Base-by-base conservation (phyloP, 1,284 basidiomycete genomes). In the Ustilago trichophora region DNA sequence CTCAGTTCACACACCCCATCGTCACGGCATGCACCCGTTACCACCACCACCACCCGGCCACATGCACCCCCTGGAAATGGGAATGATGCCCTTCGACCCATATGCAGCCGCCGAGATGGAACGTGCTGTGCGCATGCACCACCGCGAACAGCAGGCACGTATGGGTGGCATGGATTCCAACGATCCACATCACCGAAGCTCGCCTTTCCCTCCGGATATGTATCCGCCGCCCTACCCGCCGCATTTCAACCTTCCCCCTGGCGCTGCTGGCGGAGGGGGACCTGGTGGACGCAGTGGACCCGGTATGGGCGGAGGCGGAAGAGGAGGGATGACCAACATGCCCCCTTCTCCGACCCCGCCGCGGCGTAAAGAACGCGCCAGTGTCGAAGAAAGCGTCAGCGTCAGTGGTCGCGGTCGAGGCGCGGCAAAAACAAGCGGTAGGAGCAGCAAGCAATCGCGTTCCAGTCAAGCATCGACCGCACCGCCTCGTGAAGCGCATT, bases 41-140 rank as follows among this genome's bases (percentile, higher is more conserved):
- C 54, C 41, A 31, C 66, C 59, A 35, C 66, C 59, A 15, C 66
- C 66, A n/a, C 52, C 44, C 26, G 52, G 49, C 49, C 57, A 52
- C 15, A 41, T 49, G 0, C 65, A 58, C 25, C 47, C 45, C 3
- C 57, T 68, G 54, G 65, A 62, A 10, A 59, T 66, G 57, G 54
- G 58, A 26, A 64, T 69, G 52, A 59, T 65, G 56, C 51, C 44
- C 2, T 65, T 52, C 16, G 67, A 70, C 19, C 60, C 67, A 0
- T 70, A 70, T 16, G 62, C 55, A 5, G 55, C 59, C 1, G 67
- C 62, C 32, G 67, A 70, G 50, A 64, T 70, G 60, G 67, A 70
- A 44, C 67, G 37, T 8, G 60, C 67, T 5, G 65, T 54, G 19
- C 56, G 58, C 22, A 65, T 72, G 52, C 70, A 69, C 29, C 64